A percentile compares a stretch with the other conserved stretches of the same genome.
Conservation (phyloP, 306 rosid genomes). For the Glycyrrhiza uralensis region DNA sequence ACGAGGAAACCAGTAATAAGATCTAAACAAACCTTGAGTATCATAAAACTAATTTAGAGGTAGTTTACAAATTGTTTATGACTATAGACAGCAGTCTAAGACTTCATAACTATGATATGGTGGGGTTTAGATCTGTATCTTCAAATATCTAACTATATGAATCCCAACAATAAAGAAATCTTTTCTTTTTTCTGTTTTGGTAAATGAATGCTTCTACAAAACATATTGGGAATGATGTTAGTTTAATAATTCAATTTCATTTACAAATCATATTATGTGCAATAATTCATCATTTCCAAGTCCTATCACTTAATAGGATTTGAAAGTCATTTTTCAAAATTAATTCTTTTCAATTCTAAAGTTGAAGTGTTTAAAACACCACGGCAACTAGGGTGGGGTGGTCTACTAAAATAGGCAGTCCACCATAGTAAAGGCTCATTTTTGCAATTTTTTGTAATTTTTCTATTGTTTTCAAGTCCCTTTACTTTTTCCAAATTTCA, state of each 20-base stretch:
- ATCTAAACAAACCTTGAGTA: neutral
- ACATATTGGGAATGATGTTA: neutral
- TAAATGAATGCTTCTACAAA: too few species aligned
- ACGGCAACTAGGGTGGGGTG: too few species aligned
- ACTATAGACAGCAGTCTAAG: neutral
- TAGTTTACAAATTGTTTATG: neutral
- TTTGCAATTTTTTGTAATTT: too few species aligned
- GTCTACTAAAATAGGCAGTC: neutral
- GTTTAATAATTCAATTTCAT: neutral
- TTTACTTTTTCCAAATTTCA: too few species aligned
- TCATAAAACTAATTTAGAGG: neutral
- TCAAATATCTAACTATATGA: neutral
- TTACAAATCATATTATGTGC: neutral
- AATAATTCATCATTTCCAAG: neutral
- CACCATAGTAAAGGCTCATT: too few species aligned
- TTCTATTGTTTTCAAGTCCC: too few species aligned
- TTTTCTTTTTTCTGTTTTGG: too few species aligned
- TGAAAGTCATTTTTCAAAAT: neutral
- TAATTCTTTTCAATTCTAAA: neutral
- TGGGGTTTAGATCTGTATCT: neutral
- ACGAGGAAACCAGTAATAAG: neutral
- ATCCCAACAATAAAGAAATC: neutral
- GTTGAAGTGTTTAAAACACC: neutral
- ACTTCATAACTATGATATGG: neutral
- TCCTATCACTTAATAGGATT: neutral